Evolutionary conservation across 371 early-diverging fungal species (phyloP), one percentile per base, ranked within the genome.

Genomic region (Lichtheimia corymbifera): DNA sequence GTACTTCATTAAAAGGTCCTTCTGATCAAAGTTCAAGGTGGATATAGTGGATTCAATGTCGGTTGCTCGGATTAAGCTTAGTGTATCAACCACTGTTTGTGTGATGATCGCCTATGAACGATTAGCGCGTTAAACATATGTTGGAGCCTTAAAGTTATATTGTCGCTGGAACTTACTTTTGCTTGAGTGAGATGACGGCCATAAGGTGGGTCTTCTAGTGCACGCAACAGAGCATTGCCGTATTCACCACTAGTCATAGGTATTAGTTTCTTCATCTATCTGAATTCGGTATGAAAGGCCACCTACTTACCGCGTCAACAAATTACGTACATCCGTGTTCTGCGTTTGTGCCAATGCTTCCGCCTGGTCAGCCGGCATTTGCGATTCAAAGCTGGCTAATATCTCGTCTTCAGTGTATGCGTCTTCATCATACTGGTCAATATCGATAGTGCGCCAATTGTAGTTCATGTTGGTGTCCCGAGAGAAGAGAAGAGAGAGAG

Each of bases 1-100:
- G 71, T 94, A 97, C 75, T 94, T 96, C 83, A 95, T 87, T 71
- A 96, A 68, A 9, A 88, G 76, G 67, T 94, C 96, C 61, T 88
- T 77, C 49, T 92, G 85, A 25, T 85, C 86, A 11, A 70, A 64
- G 6, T 70, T 55, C 53, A 97, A 79, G 4, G 66, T 56, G 68
- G 85, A 80, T 41, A 94, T 76, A 55, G 90, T 67, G 28, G 67
- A 61, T 30, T 84, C 61, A 50, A 93, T 86, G 53, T 96, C 96
- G 22, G 81, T 66, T 12, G 85, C 69, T 59, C 89, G 84, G 59
- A 86, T 87, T 27, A 88, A 80, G 62, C 79, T 77, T 55, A 97
- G 72, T 0, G 92, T 88, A 30, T 95, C 95, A 67, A 91, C 82
- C 2, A 96, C 93, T 1, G 88, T 83, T 62, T 85, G 84, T 40